Conservation (phyloP, 108 stramenopile species). For the Skeletonema grethae region DNA sequence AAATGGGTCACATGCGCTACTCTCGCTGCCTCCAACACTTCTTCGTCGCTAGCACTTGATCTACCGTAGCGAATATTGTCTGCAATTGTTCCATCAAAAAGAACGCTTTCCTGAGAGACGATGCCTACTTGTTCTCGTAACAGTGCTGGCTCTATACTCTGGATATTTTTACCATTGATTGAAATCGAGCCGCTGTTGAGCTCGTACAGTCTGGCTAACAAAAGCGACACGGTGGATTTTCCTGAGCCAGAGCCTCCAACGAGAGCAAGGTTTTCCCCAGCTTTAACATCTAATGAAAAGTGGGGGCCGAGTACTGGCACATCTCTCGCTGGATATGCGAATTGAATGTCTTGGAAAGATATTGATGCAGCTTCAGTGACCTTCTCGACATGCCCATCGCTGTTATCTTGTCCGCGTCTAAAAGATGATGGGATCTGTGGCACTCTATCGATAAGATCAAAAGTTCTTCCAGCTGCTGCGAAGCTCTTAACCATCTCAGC, state of each 20-base stretch:
- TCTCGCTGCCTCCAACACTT: conserved; percentile 68
- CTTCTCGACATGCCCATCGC: conserved; percentile 1
- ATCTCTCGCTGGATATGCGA: conserved; percentile 90
- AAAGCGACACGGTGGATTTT: conserved; percentile 76
- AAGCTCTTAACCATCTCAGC: conserved; percentile 70
- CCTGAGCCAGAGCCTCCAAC: conserved; percentile 91
- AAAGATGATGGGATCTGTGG: conserved; percentile 51
- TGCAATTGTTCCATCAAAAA: conserved; percentile 86
- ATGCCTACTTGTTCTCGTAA: conserved; percentile 82
- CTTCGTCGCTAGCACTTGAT: conserved; percentile 67
- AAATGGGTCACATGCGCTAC: conserved; percentile 82
- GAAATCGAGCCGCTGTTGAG: conserved; percentile 57
- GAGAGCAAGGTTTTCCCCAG: conserved; percentile 84
- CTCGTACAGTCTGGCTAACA: conserved; percentile 89
- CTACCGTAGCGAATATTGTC: conserved; percentile 89
- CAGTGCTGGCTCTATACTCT: conserved; percentile 57
- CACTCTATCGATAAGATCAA: conserved; percentile 68
- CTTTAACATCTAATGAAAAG: conserved; percentile 62
- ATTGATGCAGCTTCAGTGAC: conserved; percentile 50
- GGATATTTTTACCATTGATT: conserved; percentile 76
- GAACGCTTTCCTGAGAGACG: conserved; percentile 91
- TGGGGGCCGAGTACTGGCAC: conserved; percentile 61
- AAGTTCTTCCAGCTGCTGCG: conserved; percentile 63
- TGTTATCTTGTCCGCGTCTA: background rate
- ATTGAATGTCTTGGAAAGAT: conserved; percentile 66